Evolutionary conservation across 345 rosid genomes (phyloP).

Genomic region (Lagerstroemia speciosa): DNA sequence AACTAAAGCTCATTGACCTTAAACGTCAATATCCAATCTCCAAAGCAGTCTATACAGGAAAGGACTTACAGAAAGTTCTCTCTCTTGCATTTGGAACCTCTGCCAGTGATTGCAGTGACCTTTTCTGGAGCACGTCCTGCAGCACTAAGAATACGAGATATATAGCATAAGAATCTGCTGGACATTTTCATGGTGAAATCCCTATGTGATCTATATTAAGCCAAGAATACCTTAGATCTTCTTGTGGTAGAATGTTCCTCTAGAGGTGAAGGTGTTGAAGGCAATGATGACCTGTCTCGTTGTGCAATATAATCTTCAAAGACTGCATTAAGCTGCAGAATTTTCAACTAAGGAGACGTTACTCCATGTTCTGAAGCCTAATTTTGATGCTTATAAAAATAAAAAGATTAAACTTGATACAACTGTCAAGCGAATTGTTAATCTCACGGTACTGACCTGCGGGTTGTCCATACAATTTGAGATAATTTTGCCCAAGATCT

Average conservation of each 20-base stretch:
- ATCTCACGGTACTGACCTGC: neutral
- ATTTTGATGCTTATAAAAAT: neutral
- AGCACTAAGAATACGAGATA: slow-evolving; percentile 34
- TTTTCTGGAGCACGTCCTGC: slow-evolving; percentile 31
- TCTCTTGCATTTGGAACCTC: slow-evolving; percentile 56
- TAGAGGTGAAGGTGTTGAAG: slow-evolving; percentile 26
- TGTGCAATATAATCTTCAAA: slow-evolving; percentile 27
- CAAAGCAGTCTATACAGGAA: neutral
- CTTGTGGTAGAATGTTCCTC: slow-evolving; percentile 29
- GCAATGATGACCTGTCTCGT: slow-evolving; percentile 18
- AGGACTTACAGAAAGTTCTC: slow-evolving; percentile 57
- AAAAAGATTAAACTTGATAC: neutral
- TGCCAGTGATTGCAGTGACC: slow-evolving; percentile 35
- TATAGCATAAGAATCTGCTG: slow-evolving; percentile 2
- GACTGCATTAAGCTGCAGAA: slow-evolving; percentile 39
- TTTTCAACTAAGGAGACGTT: neutral
- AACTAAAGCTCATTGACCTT: neutral
- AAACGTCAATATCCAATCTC: neutral
- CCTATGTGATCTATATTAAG: neutral
- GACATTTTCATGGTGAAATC: neutral
- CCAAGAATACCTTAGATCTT: slow-evolving; percentile 34
- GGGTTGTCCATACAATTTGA: slow-evolving; percentile 32
- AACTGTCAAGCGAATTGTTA: neutral
- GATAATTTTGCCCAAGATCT: slow-evolving; percentile 34
- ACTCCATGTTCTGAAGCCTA: neutral